Evolutionary conservation across 495 filamentous ascomycete species (phyloP).

Genomic region (Aspergillus bridgeri): DNA sequence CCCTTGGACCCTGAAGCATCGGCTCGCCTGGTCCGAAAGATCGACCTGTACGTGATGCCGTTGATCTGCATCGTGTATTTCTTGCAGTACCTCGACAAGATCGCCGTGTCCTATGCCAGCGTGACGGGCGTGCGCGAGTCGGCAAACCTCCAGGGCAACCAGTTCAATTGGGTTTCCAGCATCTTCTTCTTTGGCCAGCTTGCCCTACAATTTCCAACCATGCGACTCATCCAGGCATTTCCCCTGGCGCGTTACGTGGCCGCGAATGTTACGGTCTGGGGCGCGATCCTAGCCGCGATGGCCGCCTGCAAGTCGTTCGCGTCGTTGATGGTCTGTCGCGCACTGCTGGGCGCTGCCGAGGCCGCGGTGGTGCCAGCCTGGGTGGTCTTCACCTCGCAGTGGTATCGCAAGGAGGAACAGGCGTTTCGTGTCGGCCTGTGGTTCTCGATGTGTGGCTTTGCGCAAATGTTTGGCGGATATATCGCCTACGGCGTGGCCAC

Average conservation of each 20-base stretch:
- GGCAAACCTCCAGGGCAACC: constrained; percentile 31
- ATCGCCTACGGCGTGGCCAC: constrained; percentile 55
- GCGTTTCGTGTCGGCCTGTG: constrained; percentile 47
- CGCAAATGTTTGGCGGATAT: constrained; percentile 52
- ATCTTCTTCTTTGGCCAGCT: constrained; percentile 45
- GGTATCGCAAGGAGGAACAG: constrained; percentile 53
- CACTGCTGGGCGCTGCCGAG: constrained; percentile 61
- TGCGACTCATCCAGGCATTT: constrained; percentile 41
- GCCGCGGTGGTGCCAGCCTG: constrained; percentile 54
- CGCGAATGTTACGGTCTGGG: constrained; percentile 51
- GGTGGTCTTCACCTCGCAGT: constrained; percentile 42
- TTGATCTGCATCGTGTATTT: constrained; percentile 28
- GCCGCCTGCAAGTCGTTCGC: constrained; percentile 46
- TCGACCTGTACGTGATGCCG: constrained; percentile 47
- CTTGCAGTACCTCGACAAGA: constrained; percentile 49
- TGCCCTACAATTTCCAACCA: constrained; percentile 41
- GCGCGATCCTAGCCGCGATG: constrained; percentile 51
- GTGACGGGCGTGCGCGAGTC: constrained; percentile 35
- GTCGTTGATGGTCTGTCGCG: constrained; percentile 39
- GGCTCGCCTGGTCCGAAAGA: constrained; percentile 29
- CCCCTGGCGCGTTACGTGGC: constrained; percentile 51
- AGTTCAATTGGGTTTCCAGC: constrained; percentile 43
- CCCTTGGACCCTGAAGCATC: constrained; percentile 4
- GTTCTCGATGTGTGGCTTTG: constrained; percentile 52
- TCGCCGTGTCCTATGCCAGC: constrained; percentile 42